These are phyloP conservation scores for Marasmius fiardii DNA, from an alignment of 1,284 basidiomycete genomes.

Conservation along the genomic window DNA sequence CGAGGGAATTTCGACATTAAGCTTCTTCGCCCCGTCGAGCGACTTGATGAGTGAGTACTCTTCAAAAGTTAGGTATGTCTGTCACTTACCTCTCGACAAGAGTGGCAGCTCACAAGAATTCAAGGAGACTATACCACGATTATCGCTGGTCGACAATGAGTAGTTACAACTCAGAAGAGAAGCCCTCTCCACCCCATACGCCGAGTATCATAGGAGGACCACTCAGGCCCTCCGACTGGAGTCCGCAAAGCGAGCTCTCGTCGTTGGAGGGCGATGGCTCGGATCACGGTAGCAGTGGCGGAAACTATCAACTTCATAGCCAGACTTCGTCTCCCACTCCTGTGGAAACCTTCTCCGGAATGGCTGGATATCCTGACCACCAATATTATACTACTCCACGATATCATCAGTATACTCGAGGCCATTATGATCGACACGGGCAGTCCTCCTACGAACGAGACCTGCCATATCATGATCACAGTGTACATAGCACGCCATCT, in stretches of 20 bases:
- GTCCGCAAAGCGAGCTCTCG: background rate
- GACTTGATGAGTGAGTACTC: slow-evolving; percentile 34
- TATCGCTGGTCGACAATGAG: background rate
- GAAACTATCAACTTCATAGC: background rate
- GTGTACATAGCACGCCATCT: background rate
- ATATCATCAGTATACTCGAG: background rate
- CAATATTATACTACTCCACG: background rate
- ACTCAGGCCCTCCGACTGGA: background rate
- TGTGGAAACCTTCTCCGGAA: background rate
- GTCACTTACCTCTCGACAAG: slow-evolving; percentile 19
- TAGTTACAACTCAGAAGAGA: too few relatives aligned
- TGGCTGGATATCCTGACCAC: background rate
- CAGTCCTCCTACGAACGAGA: background rate
- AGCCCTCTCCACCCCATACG: background rate
- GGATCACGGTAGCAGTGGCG: background rate
- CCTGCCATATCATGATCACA: background rate
- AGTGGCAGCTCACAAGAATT: slow-evolving; percentile 35
- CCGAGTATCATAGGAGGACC: too few relatives aligned
- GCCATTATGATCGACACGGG: background rate
- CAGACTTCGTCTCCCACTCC: background rate
- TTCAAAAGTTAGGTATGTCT: slow-evolving; percentile 16
- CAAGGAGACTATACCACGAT: slow-evolving; percentile 21
- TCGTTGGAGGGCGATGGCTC: background rate
- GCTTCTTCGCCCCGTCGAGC: slow-evolving; percentile 35
- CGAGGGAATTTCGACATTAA: slow-evolving; percentile 32